These are phyloP conservation scores for Wickerhamiella azymoides DNA, from an alignment of 805 yeast species.

Conservation along the genomic window DNA sequence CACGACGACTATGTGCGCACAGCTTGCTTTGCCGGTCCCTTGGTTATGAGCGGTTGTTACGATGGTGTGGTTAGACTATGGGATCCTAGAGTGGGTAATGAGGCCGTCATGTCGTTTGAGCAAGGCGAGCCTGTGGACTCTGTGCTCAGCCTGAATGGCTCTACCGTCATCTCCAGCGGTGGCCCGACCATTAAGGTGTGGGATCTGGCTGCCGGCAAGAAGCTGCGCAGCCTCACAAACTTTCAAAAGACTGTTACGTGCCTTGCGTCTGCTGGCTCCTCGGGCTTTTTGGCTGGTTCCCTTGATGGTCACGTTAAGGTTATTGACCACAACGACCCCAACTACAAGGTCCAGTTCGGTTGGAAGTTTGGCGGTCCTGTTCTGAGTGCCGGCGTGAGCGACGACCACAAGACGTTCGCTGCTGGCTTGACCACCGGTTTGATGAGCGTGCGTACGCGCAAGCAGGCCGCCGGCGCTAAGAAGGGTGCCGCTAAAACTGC, in stretches of 20 bases:
- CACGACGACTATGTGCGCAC: slow-evolving; percentile 84
- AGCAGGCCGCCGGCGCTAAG: slow-evolving; percentile 41
- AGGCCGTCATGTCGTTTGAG: slow-evolving; percentile 49
- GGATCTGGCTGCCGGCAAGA: slow-evolving; percentile 75
- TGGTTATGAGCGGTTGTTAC: slow-evolving; percentile 86
- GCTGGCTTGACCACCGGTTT: slow-evolving; percentile 87
- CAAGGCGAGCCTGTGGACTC: slow-evolving; percentile 80
- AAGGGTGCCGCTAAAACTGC: slow-evolving; percentile 20
- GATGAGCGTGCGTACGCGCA: slow-evolving; percentile 76
- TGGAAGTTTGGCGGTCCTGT: slow-evolving; percentile 97
- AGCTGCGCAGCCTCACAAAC: slow-evolving; percentile 57
- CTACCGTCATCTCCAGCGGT: slow-evolving; percentile 72
- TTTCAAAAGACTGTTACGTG: slow-evolving; percentile 92
- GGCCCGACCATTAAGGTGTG: slow-evolving; percentile 77
- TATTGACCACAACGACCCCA: slow-evolving; percentile 52
- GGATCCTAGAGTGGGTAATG: slow-evolving; percentile 51
- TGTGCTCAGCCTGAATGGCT: slow-evolving; percentile 56
- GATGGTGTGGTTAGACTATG: slow-evolving; percentile 76
- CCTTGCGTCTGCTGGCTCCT: slow-evolving; percentile 54
- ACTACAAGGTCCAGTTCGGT: slow-evolving; percentile 83
- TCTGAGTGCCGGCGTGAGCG: slow-evolving; percentile 77
- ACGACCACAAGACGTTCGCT: slow-evolving; percentile 74
- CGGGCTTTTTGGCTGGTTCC: slow-evolving; percentile 84
- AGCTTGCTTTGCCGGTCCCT: slow-evolving; percentile 64
- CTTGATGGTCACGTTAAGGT: slow-evolving; percentile 96